Percentiles rank a stretch among this genome's conserved stretches.
Conservation (phyloP, 208 protist species). For the Wallacemonas sp. region DNA sequence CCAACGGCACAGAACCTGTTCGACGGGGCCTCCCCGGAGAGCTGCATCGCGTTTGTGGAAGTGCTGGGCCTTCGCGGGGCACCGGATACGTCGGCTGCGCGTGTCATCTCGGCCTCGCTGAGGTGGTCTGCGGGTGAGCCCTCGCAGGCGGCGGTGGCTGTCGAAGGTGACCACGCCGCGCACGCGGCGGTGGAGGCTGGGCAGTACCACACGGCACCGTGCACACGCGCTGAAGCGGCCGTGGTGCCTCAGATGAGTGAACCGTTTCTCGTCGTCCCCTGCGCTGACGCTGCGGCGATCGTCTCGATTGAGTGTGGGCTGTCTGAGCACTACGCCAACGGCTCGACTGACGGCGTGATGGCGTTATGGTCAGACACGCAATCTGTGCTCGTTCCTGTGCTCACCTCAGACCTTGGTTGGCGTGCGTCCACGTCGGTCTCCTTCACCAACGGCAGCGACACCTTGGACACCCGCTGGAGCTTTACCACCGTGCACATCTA, state of each 20-base stretch:
- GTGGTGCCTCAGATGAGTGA: conserved; percentile 36
- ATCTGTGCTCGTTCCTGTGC: conserved; percentile 6
- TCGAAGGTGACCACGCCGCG: not conserved
- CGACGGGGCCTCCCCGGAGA: conserved; percentile 26
- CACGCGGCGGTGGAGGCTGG: not conserved
- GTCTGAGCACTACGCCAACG: not conserved
- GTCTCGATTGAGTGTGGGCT: conserved; percentile 1
- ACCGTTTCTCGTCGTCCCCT: conserved; percentile 17
- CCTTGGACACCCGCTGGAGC: conserved; percentile 27
- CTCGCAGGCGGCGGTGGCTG: conserved; percentile 3
- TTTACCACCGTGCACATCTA: conserved; percentile 41
- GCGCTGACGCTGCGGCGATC: not conserved
- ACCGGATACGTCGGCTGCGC: conserved; percentile 18
- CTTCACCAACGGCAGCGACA: conserved; percentile 29
- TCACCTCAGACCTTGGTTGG: not conserved
- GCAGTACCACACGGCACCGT: conserved; percentile 22
- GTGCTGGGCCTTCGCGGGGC: conserved; percentile 24
- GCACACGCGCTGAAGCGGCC: conserved; percentile 25
- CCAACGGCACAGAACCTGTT: conserved; percentile 39
- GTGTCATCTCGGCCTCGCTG: conserved; percentile 16
- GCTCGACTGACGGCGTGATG: not conserved
- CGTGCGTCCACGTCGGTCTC: conserved; percentile 19
- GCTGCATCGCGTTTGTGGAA: conserved; percentile 25
- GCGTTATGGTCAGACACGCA: conserved; percentile 22
- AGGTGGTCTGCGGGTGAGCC: conserved; percentile 2